These are phyloP conservation scores for Cladosporium sp. DNA, from an alignment of 2,329 filamentous ascomycete genomes.

Conservation along the genomic window DNA sequence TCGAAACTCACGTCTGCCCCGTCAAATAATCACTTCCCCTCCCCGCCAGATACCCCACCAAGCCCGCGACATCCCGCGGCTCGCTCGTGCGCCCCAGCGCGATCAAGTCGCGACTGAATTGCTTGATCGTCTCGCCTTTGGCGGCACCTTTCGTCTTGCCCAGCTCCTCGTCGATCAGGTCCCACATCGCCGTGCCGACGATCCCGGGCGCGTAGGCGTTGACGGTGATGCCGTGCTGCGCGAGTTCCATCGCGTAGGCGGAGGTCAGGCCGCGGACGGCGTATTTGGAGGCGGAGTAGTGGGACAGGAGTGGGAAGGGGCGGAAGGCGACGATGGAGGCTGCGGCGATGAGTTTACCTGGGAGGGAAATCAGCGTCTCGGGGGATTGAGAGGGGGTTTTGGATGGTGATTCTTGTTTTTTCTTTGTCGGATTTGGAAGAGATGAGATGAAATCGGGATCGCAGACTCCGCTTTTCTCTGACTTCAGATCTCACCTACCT, in stretches of 20 bases:
- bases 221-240: constrained; percentile 57
- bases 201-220: constrained; percentile 65
- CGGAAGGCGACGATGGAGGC: constrained; percentile 53
- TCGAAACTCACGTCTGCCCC: constrained; percentile 54
- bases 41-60: constrained; percentile 56
- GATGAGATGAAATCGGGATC: background rate
- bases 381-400: background rate
- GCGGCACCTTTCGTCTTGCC: constrained; percentile 46
- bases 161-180: constrained; percentile 57
- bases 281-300: constrained; percentile 61
- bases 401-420: background rate
- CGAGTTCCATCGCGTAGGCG: constrained; percentile 61
- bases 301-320: constrained; percentile 51
- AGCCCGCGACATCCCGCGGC: constrained; percentile 56
- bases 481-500: constrained; percentile 33
- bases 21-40: constrained; percentile 59
- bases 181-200: constrained; percentile 63
- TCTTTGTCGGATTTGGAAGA: background rate
- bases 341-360: constrained; percentile 12
- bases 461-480: constrained; percentile 22
- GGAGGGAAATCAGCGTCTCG: background rate
- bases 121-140: constrained; percentile 44
- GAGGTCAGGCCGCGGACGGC: constrained; percentile 62
- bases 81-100: constrained; percentile 52
- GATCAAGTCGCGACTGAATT: constrained; percentile 49